Evolutionary conservation across 2,329 filamentous ascomycete species (phyloP).

Genomic region (Ceratocystis destructans): DNA sequence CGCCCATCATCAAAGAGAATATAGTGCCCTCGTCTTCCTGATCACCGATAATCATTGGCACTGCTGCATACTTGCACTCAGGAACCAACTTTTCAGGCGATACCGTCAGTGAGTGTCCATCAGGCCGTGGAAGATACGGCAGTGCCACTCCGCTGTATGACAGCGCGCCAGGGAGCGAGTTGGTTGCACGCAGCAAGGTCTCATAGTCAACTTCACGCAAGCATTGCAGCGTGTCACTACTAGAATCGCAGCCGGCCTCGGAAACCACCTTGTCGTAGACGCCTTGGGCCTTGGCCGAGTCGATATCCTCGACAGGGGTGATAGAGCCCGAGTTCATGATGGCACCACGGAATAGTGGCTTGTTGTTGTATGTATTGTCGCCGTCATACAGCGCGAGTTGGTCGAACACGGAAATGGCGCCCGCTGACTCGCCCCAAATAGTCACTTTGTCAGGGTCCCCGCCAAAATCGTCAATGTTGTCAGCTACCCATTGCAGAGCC

Average conservation of each 20-base stretch:
- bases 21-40: slow-evolving; percentile 55
- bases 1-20: slow-evolving; percentile 44
- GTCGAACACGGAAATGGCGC: slow-evolving; percentile 46
- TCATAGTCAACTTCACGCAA: slow-evolving; percentile 40
- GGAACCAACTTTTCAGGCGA: slow-evolving; percentile 38
- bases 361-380: slow-evolving; percentile 48
- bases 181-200: slow-evolving; percentile 41
- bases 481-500: slow-evolving; percentile 48
- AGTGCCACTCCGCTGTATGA: slow-evolving; percentile 45
- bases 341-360: slow-evolving; percentile 47
- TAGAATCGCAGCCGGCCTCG: slow-evolving; percentile 40
- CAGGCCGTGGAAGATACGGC: slow-evolving; percentile 48
- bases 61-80: slow-evolving; percentile 38
- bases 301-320: slow-evolving; percentile 38
- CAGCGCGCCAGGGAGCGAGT: slow-evolving; percentile 43
- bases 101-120: slow-evolving; percentile 38
- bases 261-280: slow-evolving; percentile 40
- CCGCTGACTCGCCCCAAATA: slow-evolving; percentile 49
- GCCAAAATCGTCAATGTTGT: slow-evolving; percentile 52
- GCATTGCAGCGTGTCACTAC: slow-evolving; percentile 38
- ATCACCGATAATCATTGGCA: slow-evolving; percentile 50
- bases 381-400: slow-evolving; percentile 50
- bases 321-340: slow-evolving; percentile 50
- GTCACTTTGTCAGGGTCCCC: slow-evolving; percentile 52
- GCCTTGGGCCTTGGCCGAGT: slow-evolving; percentile 41